Conservation (phyloP, 495 filamentous ascomycete genomes). For the Aspergillus ellipticus region DNA sequence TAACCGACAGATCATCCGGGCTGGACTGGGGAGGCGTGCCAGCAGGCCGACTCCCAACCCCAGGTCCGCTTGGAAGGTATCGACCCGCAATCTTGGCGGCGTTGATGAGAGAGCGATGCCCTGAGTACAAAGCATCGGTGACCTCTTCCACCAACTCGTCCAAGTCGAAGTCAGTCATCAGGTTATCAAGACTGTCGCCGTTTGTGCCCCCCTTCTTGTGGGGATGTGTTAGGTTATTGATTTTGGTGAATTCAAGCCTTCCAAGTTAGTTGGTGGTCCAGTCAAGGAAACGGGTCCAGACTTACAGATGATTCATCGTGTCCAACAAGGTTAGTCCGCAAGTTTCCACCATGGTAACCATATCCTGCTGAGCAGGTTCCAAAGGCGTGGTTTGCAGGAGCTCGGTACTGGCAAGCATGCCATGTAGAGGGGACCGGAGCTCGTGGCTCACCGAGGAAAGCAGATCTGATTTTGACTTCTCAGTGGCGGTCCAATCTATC, state of each 20-base stretch:
- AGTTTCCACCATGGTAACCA: slow-evolving; percentile 58
- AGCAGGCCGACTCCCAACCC: slow-evolving; percentile 3
- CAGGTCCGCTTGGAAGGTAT: slow-evolving; percentile 17
- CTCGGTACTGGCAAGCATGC: slow-evolving; percentile 62
- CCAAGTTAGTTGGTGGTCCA: not conserved
- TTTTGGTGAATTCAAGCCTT: slow-evolving; percentile 53
- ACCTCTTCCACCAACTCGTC: slow-evolving; percentile 18
- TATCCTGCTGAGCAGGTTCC: slow-evolving; percentile 49
- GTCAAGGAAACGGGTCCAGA: not conserved
- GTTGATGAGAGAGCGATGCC: slow-evolving; percentile 15
- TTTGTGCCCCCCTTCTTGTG: slow-evolving; percentile 10
- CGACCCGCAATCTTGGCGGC: slow-evolving; percentile 14
- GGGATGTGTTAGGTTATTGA: slow-evolving; percentile 39
- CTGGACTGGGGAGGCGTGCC: not conserved
- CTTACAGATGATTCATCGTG: slow-evolving; percentile 58
- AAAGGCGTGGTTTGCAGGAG: slow-evolving; percentile 55
- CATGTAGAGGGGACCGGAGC: slow-evolving; percentile 66
- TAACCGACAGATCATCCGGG: slow-evolving; percentile 37
- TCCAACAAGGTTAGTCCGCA: slow-evolving; percentile 63
- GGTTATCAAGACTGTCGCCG: slow-evolving; percentile 3
- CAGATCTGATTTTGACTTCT: slow-evolving; percentile 63
- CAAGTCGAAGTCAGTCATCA: slow-evolving; percentile 17
- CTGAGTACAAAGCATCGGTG: slow-evolving; percentile 15
- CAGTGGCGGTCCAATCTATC: slow-evolving; percentile 43
- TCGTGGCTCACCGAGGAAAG: slow-evolving; percentile 73